These are phyloP conservation scores for Curvularia eragrostidis DNA, from an alignment of 2,329 filamentous ascomycete species.

Conservation along the genomic window DNA sequence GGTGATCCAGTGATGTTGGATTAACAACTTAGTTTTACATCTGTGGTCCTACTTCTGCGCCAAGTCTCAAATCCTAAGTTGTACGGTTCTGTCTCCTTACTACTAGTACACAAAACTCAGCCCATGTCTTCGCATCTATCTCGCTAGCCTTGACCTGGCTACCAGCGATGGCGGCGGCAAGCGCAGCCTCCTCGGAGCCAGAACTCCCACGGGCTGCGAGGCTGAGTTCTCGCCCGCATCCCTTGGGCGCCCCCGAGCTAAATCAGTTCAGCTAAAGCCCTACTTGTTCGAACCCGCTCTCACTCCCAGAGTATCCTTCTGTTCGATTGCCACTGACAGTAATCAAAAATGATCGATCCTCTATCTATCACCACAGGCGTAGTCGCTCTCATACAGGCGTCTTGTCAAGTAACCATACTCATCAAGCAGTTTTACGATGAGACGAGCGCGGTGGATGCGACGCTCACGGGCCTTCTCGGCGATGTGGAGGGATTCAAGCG, in stretches of 20 bases:
- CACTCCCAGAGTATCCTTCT: background rate
- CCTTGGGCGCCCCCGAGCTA: background rate
- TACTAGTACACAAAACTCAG: no score
- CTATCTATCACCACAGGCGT: conserved; percentile 29
- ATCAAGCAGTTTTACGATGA: conserved; percentile 31
- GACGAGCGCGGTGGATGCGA: conserved; percentile 27
- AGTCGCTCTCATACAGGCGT: conserved; percentile 28
- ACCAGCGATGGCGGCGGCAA: background rate
- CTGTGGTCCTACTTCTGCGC: no score
- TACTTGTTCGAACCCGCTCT: background rate
- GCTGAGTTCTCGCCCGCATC: conserved; percentile 5
- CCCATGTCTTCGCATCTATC: background rate
- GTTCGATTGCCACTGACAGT: conserved; percentile 4
- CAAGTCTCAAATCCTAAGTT: no score
- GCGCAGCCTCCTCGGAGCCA: background rate
- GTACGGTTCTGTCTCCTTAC: no score
- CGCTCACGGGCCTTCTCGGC: conserved; percentile 27
- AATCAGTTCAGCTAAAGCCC: conserved; percentile 13
- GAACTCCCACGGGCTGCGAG: conserved; percentile 6
- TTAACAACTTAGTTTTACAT: no score
- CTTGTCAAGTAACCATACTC: conserved; percentile 22
- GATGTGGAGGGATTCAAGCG: conserved; percentile 31
- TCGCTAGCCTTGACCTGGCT: background rate
- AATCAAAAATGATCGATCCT: conserved; percentile 23
- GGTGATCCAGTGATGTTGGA: no score